Evolutionary conservation across 257 asterid genomes (phyloP).

Genomic region (Forsythia viridissima): DNA sequence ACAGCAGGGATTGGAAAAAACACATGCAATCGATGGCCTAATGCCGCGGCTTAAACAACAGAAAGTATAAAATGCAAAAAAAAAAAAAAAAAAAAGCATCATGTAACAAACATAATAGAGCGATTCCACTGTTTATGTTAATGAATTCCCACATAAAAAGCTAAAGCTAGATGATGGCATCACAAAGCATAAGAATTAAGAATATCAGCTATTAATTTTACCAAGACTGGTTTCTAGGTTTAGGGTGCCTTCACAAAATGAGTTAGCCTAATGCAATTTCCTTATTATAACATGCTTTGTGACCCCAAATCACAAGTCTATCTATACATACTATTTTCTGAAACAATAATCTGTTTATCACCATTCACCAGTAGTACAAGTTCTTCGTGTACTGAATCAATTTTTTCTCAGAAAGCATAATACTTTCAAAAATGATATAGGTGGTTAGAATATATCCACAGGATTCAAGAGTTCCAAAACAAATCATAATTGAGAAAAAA

Average conservation of each 20-base stretch:
- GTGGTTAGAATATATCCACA: background rate
- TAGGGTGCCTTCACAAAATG: background rate
- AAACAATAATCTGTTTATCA: background rate
- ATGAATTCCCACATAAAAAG: background rate
- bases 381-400: background rate
- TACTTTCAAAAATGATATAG: background rate
- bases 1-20: slow-evolving; percentile 4
- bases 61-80: background rate
- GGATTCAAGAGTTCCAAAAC: background rate
- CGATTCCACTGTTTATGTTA: background rate
- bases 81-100: background rate
- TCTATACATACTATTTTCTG: background rate
- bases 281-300: background rate
- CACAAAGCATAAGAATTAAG: background rate
- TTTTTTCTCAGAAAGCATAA: background rate
- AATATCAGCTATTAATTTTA: background rate
- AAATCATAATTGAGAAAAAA: background rate
- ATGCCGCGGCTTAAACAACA: slow-evolving; percentile 12
- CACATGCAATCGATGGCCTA: background rate
- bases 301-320: background rate
- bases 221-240: background rate
- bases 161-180: background rate
- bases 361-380: background rate
- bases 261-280: background rate
- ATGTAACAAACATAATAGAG: background rate